Conservation (phyloP, 768 basidiomycete species). For the Nidularia sp. region DNA sequence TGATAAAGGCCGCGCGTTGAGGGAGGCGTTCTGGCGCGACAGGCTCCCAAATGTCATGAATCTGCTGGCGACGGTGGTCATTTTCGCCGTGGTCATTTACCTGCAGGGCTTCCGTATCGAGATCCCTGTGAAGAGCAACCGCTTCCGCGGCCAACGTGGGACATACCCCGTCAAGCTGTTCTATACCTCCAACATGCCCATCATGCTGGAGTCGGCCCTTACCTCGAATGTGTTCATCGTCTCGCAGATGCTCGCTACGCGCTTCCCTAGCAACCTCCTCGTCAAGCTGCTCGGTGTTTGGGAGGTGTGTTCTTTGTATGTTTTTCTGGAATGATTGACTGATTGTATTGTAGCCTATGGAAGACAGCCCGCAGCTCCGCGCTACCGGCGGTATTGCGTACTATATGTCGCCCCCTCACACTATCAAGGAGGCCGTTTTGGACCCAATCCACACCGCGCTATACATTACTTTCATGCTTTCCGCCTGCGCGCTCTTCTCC, state of each 20-base stretch:
- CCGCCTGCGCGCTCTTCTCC: slow-evolving; percentile 94
- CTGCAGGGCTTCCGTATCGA: slow-evolving; percentile 98
- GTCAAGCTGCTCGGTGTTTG: slow-evolving; percentile 92
- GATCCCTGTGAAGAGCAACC: slow-evolving; percentile 96
- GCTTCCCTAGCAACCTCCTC: slow-evolving; percentile 90
- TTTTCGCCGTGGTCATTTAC: slow-evolving; percentile 96
- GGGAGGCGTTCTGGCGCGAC: slow-evolving; percentile 98
- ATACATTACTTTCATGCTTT: slow-evolving; percentile 90
- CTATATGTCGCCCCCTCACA: slow-evolving; percentile 98
- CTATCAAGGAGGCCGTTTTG: slow-evolving; percentile 77
- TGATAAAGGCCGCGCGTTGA: slow-evolving; percentile 94
- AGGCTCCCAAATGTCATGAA: slow-evolving; percentile 98
- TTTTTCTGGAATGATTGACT: not conserved
- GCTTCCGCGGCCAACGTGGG: slow-evolving; percentile 93
- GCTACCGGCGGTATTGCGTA: slow-evolving; percentile 92
- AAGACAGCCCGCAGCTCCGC: slow-evolving; percentile 88
- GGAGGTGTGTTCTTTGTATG: slow-evolving; percentile 62
- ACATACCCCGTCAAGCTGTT: slow-evolving; percentile 97
- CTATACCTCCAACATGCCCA: slow-evolving; percentile 99
- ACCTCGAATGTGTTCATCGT: slow-evolving; percentile 95
- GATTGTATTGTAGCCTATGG: slow-evolving; percentile 66
- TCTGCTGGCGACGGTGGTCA: slow-evolving; percentile 84
- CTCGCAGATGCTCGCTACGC: slow-evolving; percentile 88
- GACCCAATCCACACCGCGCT: slow-evolving; percentile 93
- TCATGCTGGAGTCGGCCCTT: slow-evolving; percentile 95